phyloP scores from a whole-genome alignment of 2,329 filamentous ascomycete species.

The Thermothelomyces thermophilus region DNA sequence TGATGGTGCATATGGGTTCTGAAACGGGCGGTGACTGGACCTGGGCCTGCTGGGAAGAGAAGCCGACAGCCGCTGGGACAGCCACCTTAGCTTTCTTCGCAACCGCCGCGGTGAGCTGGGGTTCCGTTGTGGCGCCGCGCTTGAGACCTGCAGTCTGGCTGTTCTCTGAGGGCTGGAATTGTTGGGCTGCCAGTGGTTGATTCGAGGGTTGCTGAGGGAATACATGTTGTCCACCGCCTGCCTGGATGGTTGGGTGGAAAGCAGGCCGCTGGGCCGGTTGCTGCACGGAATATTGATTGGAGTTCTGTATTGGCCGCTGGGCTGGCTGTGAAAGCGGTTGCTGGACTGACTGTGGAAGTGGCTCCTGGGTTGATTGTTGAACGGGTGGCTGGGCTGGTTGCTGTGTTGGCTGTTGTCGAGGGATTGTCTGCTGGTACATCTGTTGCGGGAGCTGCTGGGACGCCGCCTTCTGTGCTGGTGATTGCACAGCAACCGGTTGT shows the following conservation, averaged over 20 bases:
- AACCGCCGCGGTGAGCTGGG: conserved; percentile 5
- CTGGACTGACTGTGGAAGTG: background rate
- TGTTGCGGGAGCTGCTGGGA: conserved; percentile 19
- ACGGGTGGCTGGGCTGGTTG: background rate
- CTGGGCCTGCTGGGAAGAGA: background rate
- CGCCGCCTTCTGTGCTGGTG: conserved; percentile 7
- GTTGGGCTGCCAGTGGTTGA: conserved; percentile 10
- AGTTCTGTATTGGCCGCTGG: background rate
- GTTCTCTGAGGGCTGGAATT: background rate
- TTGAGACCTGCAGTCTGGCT: conserved; percentile 11
- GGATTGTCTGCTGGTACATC: conserved; percentile 13
- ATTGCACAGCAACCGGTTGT: conserved; percentile 12
- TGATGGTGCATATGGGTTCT: conserved; percentile 10
- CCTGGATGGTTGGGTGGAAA: background rate
- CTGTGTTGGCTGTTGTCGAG: conserved; percentile 5
- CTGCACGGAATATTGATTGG: background rate
- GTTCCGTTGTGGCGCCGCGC: conserved; percentile 11
- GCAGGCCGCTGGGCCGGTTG: background rate
- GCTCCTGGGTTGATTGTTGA: background rate
- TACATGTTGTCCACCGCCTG: background rate
- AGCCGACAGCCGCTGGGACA: background rate
- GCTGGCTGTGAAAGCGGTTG: background rate
- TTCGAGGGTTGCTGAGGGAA: background rate
- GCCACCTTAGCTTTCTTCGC: conserved; percentile 21
- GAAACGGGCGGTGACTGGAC: background rate